phyloP scores from a whole-genome alignment of 345 rosid species.

The Garcia nutans region DNA sequence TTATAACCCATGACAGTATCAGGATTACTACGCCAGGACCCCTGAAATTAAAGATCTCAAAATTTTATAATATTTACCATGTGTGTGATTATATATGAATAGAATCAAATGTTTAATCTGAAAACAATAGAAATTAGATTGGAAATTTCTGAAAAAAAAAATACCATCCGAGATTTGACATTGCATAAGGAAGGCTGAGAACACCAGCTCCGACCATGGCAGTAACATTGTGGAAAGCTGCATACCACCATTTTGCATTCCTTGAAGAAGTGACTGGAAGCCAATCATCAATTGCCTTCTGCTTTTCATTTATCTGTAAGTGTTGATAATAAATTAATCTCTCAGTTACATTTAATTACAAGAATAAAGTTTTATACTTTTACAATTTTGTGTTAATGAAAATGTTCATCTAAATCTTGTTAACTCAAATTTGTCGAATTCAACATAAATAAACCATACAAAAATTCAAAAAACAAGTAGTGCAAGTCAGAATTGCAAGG shows the following conservation, averaged over 20 bases:
- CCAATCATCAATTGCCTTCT: slow-evolving; percentile 36
- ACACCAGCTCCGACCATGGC: slow-evolving; percentile 40
- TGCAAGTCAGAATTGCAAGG: too few species aligned
- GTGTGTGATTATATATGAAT: too few species aligned
- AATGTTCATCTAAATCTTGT: too few species aligned
- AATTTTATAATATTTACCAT: too few species aligned
- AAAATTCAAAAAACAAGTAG: too few species aligned
- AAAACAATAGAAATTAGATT: background rate
- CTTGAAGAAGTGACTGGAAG: slow-evolving; percentile 33
- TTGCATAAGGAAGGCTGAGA: slow-evolving; percentile 36
- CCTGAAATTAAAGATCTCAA: slow-evolving; percentile 18
- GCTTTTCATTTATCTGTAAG: slow-evolving; percentile 16
- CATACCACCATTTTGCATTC: slow-evolving; percentile 34
- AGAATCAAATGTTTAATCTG: background rate
- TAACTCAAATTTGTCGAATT: too few species aligned
- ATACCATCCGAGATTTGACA: slow-evolving; percentile 34
- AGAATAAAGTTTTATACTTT: background rate
- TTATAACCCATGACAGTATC: slow-evolving; percentile 29
- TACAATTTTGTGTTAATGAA: too few species aligned
- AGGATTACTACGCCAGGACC: slow-evolving; percentile 28
- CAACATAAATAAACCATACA: too few species aligned
- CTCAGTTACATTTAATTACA: background rate
- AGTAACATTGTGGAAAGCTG: slow-evolving; percentile 37
- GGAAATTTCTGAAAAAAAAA: background rate
- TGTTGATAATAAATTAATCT: background rate